Conservation (phyloP, 306 rosid species). For the Argentina anserina region DNA sequence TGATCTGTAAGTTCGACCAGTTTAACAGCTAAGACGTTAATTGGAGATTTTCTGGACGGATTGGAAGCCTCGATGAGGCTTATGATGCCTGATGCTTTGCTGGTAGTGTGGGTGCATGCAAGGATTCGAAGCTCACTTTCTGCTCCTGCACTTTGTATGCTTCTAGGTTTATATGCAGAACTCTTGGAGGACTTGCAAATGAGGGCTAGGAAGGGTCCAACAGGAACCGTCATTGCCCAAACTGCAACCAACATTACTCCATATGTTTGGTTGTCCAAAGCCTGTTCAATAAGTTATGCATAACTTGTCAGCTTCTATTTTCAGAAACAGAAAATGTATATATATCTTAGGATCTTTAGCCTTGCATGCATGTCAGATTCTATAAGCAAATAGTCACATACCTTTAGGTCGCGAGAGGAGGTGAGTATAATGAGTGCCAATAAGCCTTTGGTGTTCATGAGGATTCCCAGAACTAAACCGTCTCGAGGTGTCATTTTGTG, state of each 20-base stretch:
- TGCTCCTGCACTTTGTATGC: constrained; percentile 28
- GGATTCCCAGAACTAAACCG: constrained; percentile 35
- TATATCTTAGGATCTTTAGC: too few relatives aligned
- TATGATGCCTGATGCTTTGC: constrained; percentile 34
- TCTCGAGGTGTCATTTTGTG: constrained; percentile 32
- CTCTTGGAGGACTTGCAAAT: constrained; percentile 18
- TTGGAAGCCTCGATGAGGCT: constrained; percentile 35
- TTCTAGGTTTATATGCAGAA: constrained; percentile 17
- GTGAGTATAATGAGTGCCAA: constrained; percentile 27
- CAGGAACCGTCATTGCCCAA: constrained; percentile 31
- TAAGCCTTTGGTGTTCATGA: constrained; percentile 48
- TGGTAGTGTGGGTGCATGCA: constrained; percentile 33
- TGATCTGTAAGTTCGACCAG: constrained; percentile 42
- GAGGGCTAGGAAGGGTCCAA: constrained; percentile 33
- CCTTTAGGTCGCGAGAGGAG: constrained; percentile 26
- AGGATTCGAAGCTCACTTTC: constrained; percentile 36
- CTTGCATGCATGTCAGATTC: not conserved
- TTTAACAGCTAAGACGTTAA: constrained; percentile 27
- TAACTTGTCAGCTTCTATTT: not conserved
- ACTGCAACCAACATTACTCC: constrained; percentile 29
- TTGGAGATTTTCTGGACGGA: constrained; percentile 33
- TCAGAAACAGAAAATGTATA: too few relatives aligned
- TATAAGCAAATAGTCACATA: constrained; percentile 1
- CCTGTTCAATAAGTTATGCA: constrained; percentile 11
- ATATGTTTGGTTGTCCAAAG: constrained; percentile 30